These are phyloP conservation scores for Comarum palustre DNA, from an alignment of 306 rosid species.

Conservation along the genomic window DNA sequence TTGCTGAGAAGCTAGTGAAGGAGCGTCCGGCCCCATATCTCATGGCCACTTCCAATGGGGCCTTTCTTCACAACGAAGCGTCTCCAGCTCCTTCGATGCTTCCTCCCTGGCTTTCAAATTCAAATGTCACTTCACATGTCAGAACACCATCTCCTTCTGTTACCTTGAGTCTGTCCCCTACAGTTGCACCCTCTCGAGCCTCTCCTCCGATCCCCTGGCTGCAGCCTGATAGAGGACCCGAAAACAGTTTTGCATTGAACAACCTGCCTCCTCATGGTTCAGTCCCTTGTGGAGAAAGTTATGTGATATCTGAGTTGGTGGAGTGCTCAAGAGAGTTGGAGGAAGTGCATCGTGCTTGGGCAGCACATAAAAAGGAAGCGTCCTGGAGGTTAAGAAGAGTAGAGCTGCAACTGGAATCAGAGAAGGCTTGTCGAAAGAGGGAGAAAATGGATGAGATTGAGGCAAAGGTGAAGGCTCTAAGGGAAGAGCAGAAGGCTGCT, in stretches of 20 bases:
- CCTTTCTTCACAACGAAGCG: conserved; percentile 57
- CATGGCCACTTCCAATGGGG: conserved; percentile 77
- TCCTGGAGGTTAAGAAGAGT: conserved; percentile 84
- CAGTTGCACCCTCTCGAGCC: conserved; percentile 62
- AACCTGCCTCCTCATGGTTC: conserved; percentile 53
- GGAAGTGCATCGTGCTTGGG: conserved; percentile 79
- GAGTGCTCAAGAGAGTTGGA: conserved; percentile 90
- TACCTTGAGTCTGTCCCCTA: conserved; percentile 72
- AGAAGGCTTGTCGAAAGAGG: conserved; percentile 69
- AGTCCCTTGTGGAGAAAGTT: conserved; percentile 52
- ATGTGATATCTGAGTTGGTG: conserved; percentile 57
- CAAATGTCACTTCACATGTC: conserved; percentile 43
- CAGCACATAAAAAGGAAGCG: conserved; percentile 79
- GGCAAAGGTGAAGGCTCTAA: conserved; percentile 70
- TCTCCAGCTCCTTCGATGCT: conserved; percentile 53
- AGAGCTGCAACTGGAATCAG: conserved; percentile 87
- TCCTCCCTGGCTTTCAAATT: conserved; percentile 87
- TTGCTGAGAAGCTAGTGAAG: conserved; percentile 65
- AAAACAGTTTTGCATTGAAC: conserved; percentile 47
- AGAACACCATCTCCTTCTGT: conserved; percentile 85
- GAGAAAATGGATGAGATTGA: conserved; percentile 84
- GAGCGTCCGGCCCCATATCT: conserved; percentile 47
- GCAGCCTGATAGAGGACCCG: conserved; percentile 71
- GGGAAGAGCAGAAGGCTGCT: conserved; percentile 70
- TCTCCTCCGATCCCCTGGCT: conserved; percentile 69